Evolutionary conservation across 495 filamentous ascomycete species (phyloP).

Genomic region (Lasiosphaeriaceae sp.): DNA sequence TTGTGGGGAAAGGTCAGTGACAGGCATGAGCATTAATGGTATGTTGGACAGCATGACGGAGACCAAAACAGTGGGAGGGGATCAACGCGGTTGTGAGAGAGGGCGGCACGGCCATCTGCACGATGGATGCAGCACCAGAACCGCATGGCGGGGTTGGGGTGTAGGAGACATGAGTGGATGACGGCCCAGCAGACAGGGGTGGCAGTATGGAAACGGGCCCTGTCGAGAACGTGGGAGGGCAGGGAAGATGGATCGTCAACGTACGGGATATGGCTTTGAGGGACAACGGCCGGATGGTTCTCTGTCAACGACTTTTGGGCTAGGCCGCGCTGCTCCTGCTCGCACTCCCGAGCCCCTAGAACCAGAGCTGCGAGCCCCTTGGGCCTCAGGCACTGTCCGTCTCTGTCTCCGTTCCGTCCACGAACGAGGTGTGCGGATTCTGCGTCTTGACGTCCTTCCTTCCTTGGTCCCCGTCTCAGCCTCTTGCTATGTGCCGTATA

Average conservation of each 20-base stretch:
- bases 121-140: conserved; percentile 31
- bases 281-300: conserved; percentile 6
- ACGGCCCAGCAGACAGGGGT: conserved; percentile 28
- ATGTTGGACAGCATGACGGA: conserved; percentile 40
- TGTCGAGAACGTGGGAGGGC: conserved; percentile 30
- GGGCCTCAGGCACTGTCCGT: neutral
- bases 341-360: conserved; percentile 18
- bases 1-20: conserved; percentile 38
- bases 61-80: conserved; percentile 38
- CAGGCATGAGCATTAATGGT: conserved; percentile 44
- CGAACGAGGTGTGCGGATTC: neutral
- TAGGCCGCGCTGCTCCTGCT: conserved; percentile 2
- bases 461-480: conserved; percentile 13
- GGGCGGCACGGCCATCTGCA: conserved; percentile 34
- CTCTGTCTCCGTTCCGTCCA: neutral
- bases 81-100: conserved; percentile 40
- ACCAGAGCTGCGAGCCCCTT: conserved; percentile 3
- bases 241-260: conserved; percentile 29
- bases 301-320: neutral
- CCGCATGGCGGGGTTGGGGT: conserved; percentile 40
- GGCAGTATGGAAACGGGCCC: conserved; percentile 26
- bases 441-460: neutral
- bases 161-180: conserved; percentile 20
- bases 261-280: conserved; percentile 22
- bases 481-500: conserved; percentile 33